These are phyloP conservation scores for Stachybotrys elegans DNA, from an alignment of 2,329 filamentous ascomycete genomes.

Conservation along the genomic window DNA sequence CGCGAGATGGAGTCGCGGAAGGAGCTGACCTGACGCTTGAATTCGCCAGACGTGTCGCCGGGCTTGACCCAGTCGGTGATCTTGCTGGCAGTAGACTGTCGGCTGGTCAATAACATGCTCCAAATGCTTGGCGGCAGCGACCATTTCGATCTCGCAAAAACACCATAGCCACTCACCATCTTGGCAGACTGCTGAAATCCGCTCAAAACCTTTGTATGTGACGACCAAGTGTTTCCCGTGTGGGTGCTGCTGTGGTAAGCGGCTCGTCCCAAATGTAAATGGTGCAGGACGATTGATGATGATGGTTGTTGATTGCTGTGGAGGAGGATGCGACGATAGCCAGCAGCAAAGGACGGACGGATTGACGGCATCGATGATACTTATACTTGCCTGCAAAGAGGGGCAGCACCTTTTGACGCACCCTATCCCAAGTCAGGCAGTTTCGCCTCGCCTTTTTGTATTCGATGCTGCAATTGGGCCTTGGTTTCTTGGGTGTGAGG, in stretches of 20 bases:
- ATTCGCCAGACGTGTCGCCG: slow-evolving; percentile 77
- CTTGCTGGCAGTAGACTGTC: slow-evolving; percentile 10
- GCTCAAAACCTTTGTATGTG: too few relatives aligned
- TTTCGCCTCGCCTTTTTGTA: too few relatives aligned
- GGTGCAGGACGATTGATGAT: background rate
- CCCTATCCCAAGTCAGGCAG: too few relatives aligned
- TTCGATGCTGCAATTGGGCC: too few relatives aligned
- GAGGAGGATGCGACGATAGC: background rate
- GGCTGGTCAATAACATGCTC: too few relatives aligned
- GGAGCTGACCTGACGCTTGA: slow-evolving; percentile 79
- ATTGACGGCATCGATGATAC: background rate
- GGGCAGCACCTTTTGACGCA: too few relatives aligned
- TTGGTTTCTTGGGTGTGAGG: too few relatives aligned
- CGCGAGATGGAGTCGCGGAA: slow-evolving; percentile 79
- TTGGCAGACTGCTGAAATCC: background rate
- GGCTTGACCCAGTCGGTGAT: slow-evolving; percentile 84
- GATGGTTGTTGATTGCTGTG: background rate
- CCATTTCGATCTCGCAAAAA: too few relatives aligned
- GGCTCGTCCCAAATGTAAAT: background rate
- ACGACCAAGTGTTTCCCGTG: too few relatives aligned
- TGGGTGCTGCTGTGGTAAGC: too few relatives aligned
- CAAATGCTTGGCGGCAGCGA: too few relatives aligned
- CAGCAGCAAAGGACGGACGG: background rate
- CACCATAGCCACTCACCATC: background rate
- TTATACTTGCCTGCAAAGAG: background rate